Percentiles rank a stretch among this genome's conserved stretches.
Evolutionary conservation across 495 filamentous ascomycete species (phyloP).

Genomic region (Podospora pseudoanserina): DNA sequence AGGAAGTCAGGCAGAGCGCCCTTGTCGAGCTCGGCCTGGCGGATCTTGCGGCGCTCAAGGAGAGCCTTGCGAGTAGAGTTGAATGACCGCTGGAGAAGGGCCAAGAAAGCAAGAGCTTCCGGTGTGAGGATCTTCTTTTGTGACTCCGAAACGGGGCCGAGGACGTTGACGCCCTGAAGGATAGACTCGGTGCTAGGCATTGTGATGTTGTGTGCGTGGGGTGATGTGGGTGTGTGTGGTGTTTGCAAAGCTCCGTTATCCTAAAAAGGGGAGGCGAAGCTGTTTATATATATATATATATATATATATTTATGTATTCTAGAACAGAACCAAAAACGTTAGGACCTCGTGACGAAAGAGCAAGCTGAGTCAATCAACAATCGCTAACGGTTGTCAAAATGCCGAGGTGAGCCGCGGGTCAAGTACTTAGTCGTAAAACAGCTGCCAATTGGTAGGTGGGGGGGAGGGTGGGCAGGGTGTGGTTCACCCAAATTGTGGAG

Average conservation of each 20-base stretch:
- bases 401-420: constrained; percentile 5
- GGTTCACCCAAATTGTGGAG: not conserved
- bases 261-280: not conserved
- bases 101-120: constrained; percentile 87
- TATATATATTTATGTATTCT: not conserved
- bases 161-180: constrained; percentile 83
- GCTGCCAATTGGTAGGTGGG: not conserved
- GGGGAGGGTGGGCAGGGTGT: not conserved
- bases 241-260: not conserved
- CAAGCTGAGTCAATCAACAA: not conserved
- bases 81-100: constrained; percentile 91
- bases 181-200: constrained; percentile 73
- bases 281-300: not conserved
- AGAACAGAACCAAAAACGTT: not conserved
- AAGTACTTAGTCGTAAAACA: not conserved
- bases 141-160: constrained; percentile 70
- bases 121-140: constrained; percentile 89
- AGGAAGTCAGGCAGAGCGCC: constrained; percentile 92
- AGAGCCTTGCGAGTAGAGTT: constrained; percentile 85
- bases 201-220: constrained; percentile 26
- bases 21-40: constrained; percentile 93
- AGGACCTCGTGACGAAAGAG: not conserved
- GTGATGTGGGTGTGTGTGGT: not conserved
- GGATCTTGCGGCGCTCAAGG: constrained; percentile 76
- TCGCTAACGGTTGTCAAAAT: not conserved